Base-by-base conservation (phyloP, 1,284 basidiomycete genomes). In the Trichosporon asahii region DNA sequence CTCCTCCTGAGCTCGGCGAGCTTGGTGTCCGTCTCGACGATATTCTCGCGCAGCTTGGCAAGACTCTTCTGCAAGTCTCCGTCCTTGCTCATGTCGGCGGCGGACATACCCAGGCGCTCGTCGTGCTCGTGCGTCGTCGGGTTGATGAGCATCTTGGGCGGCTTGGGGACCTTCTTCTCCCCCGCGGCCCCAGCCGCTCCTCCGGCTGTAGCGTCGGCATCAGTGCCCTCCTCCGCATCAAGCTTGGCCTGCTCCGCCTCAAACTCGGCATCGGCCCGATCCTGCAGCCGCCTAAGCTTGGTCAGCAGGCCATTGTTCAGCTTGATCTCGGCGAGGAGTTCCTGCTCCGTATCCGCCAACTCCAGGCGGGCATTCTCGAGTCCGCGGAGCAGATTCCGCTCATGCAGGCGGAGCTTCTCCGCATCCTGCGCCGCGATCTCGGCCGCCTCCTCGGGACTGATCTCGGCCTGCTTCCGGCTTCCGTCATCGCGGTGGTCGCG, bases 401-500 rank as follows among this genome's bases (percentile, higher is more conserved):
- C 57, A 27, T 61, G 27, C 29, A 61, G 15, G 15, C 27, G 12
- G 4, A 61, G 57, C 57, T 61, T 61, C 27, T 61, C 57, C 12
- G 27, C 57, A 31, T 61, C 57, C 18, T 29, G 15, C 27, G 27
- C 27, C 15, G 57, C 57, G 29, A 61, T 18, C 1, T 15, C 29
- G 1, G 29, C 57, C 7, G 57, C 57, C 27, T 61, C 57, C 18
- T 61, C 57, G 15, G 57, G 27, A 5, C 14, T 18, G 15, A 61
- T 29, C 64, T 61, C 27, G 27, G 57, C 57, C 29, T 31, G 27
- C 27, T 31, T 29, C 27, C 57, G 57, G 1, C 79, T 79, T 46
- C 78, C 77, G 69, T 81, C 79, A 68, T 82, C 78, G 55, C 80
- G 75, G 40, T 77, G 76, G 64, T 77, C 75, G 31, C 76, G 75